Evolutionary conservation across 495 filamentous ascomycete species (phyloP).

Genomic region (Xylaria cubensis): DNA sequence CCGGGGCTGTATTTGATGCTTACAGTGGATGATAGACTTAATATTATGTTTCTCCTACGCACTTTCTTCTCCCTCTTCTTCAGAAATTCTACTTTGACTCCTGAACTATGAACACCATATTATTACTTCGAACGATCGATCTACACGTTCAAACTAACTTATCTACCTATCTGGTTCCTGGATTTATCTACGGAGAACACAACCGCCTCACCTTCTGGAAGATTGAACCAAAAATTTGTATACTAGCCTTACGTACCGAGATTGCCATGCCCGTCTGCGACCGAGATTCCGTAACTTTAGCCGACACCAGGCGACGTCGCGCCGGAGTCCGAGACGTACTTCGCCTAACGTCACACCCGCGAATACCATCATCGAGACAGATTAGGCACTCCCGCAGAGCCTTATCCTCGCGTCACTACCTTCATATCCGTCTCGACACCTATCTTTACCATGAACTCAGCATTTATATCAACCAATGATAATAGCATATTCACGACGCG

Average conservation of each 20-base stretch:
- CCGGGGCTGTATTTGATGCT: neutral
- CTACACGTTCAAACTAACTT: neutral
- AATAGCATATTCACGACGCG: neutral
- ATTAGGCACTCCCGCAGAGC: neutral
- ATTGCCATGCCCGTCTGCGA: neutral
- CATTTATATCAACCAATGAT: neutral
- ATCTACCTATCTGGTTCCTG: neutral
- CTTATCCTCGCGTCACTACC: neutral
- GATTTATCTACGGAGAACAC: neutral
- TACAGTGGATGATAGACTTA: neutral
- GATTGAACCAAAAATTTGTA: neutral
- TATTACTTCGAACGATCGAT: neutral
- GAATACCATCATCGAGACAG: neutral
- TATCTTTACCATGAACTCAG: neutral
- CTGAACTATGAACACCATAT: neutral
- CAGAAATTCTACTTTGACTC: neutral
- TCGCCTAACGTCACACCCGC: neutral
- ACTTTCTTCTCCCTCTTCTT: neutral
- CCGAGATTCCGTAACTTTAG: conserved; percentile 15
- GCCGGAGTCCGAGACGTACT: neutral
- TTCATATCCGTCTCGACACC: neutral
- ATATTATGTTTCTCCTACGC: neutral
- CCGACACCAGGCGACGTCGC: neutral
- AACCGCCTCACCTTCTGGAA: neutral
- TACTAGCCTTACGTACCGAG: neutral